Evolutionary conservation across 2,329 filamentous ascomycete species (phyloP), one percentile per base, ranked within the genome.

Genomic region (Pseudogymnoascus sp.): DNA sequence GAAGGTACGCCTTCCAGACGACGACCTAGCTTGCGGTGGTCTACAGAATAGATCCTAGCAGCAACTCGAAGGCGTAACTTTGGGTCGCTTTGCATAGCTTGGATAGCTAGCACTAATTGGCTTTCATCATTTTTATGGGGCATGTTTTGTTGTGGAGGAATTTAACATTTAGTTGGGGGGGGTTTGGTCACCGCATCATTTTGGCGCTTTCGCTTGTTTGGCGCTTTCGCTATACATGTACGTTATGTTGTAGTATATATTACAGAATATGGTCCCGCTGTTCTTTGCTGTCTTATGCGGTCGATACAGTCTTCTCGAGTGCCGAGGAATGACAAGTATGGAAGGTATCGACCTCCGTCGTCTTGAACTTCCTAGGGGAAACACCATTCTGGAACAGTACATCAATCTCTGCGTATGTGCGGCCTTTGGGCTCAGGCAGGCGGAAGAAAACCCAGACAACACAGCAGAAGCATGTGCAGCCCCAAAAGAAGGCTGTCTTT

Each of bases 321-420:
- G 21, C 44, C 7, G 44, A n/a, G 3, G 44, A 10, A 50, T 50
- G 44, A 28, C 21, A 14, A 50, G 12, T 16, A 3, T 50, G 23
- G 23, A 50, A 50, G 7, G 44, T 50, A n/a, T 50, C 44, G 7
- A 50, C 44, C 8, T 50, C 23, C 14, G 44, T 50, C 21, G 35
- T 53, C 53, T 42, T 38, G 42, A 68, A 74, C 16, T 71, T 69
- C 42, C 73, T 69, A 10, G 74, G 71, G n/a, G 67, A 63, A 18
- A 73, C 67, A 16, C 66, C 69, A 47, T 65, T 67, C 53, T 77
- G 73, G 68, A 81, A 81, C 65, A 82, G 65, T 5, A 73, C 67
- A 65, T 80, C 79, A 31, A 81, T 76, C 71, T 81, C 79, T 63
- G 75, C 76, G 61, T 78, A 75, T 1, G 75, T 76, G 61, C 76